These are phyloP conservation scores for Elongisporangium anandrum DNA, from an alignment of 352 stramenopile genomes.

Conservation along the genomic window DNA sequence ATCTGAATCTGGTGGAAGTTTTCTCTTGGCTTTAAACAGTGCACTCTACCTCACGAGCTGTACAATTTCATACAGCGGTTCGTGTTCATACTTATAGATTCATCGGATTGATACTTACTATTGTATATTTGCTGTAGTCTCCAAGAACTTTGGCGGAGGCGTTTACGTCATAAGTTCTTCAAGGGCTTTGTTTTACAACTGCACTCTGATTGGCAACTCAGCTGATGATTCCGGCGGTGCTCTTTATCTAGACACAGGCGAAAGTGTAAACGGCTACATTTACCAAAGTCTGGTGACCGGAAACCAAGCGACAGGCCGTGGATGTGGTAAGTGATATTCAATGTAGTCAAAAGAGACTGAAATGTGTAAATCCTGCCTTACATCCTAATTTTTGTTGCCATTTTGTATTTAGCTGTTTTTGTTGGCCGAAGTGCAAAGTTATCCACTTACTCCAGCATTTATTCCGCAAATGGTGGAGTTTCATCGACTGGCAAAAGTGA, in stretches of 20 bases:
- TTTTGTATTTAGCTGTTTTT: conserved; percentile 26
- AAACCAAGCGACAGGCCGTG: conserved; percentile 41
- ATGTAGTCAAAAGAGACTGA: neutral
- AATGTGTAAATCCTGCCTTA: too few relatives aligned
- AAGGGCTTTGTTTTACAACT: conserved; percentile 13
- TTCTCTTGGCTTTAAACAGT: conserved; percentile 27
- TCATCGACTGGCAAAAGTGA: conserved; percentile 53
- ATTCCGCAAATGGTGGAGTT: conserved; percentile 35
- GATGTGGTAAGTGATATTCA: conserved; percentile 25
- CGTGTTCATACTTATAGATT: neutral
- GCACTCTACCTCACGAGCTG: conserved; percentile 21
- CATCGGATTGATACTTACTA: too few relatives aligned
- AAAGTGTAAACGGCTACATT: conserved; percentile 28
- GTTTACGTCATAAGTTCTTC: conserved; percentile 39
- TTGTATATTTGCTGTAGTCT: conserved; percentile 18
- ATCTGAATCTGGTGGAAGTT: conserved; percentile 39
- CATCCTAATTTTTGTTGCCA: neutral
- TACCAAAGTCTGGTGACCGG: conserved; percentile 15
- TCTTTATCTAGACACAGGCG: conserved; percentile 50
- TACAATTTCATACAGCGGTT: conserved; percentile 34
- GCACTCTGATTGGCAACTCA: conserved; percentile 32
- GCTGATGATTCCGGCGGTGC: conserved; percentile 58
- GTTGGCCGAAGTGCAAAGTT: conserved; percentile 42
- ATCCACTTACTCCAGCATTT: conserved; percentile 13
- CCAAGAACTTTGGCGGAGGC: conserved; percentile 41